A percentile compares a stretch with the other conserved stretches of the same genome.
Evolutionary conservation across 306 rosid genomes (phyloP).

Genomic region (Leucaena leucocephala): DNA sequence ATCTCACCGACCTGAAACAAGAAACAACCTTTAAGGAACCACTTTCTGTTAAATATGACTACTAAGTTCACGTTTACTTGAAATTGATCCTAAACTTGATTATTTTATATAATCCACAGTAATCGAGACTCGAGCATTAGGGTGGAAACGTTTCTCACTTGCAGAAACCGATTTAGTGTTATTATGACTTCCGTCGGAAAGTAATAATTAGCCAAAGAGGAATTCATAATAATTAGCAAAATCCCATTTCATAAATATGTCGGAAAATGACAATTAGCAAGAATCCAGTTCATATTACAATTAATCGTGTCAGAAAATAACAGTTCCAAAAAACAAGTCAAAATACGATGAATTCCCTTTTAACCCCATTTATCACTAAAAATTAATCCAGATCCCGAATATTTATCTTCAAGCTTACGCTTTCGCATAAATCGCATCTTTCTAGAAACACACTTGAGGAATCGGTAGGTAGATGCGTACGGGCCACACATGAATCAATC

Average conservation of each 20-base stretch:
- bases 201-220: background rate
- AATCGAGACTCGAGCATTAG: background rate
- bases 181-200: background rate
- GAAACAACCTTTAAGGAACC: background rate
- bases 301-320: background rate
- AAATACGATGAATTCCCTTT: background rate
- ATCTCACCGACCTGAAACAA: slow-evolving; percentile 78
- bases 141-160: background rate
- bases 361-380: background rate
- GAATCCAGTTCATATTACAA: background rate
- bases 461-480: background rate
- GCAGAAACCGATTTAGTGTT: background rate
- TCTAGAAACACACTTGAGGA: background rate
- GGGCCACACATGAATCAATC: slow-evolving; percentile 7
- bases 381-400: background rate
- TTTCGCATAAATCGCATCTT: background rate
- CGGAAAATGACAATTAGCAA: background rate
- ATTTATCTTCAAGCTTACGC: background rate
- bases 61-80: background rate
- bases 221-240: background rate
- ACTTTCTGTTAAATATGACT: background rate
- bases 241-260: background rate
- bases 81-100: background rate
- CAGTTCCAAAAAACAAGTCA: background rate
- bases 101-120: background rate